Evolutionary conservation across 768 basidiomycete genomes (phyloP).

Genomic region (Lactarius indigo): DNA sequence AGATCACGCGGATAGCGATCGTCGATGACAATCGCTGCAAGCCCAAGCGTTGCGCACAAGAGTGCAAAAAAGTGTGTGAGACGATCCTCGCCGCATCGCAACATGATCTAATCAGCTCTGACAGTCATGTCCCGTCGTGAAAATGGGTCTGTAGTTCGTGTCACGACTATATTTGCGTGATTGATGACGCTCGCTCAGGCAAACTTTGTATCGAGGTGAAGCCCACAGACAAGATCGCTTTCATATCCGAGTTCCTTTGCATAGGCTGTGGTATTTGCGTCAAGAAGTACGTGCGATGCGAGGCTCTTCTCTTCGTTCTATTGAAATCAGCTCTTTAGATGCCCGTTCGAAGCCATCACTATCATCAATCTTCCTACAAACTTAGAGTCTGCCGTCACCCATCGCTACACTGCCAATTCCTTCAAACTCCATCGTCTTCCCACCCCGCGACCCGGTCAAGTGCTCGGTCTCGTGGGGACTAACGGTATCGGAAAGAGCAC

Average conservation of each 20-base stretch:
- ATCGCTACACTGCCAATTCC: slow-evolving; percentile 96
- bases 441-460: slow-evolving; percentile 95
- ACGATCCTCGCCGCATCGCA: slow-evolving; percentile 15
- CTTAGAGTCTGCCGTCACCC: slow-evolving; percentile 91
- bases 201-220: slow-evolving; percentile 99
- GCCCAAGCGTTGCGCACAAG: slow-evolving; percentile 94
- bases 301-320: not conserved
- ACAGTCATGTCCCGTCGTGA: slow-evolving; percentile 92
- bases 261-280: slow-evolving; percentile 99
- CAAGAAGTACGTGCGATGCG: slow-evolving; percentile 72
- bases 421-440: slow-evolving; percentile 99
- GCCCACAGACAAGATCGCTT: slow-evolving; percentile 93
- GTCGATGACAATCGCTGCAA: slow-evolving; percentile 91
- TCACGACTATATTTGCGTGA: slow-evolving; percentile 3
- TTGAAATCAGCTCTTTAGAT: slow-evolving; percentile 47
- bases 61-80: slow-evolving; percentile 85
- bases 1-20: slow-evolving; percentile 97
- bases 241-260: slow-evolving; percentile 97
- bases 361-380: slow-evolving; percentile 99
- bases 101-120: slow-evolving; percentile 19
- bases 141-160: slow-evolving; percentile 73
- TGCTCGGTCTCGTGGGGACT: slow-evolving; percentile 96
- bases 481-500: slow-evolving; percentile 99
- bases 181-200: slow-evolving; percentile 43
- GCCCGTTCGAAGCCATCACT: slow-evolving; percentile 97